Percentiles rank a stretch among this genome's conserved stretches.
Evolutionary conservation across 768 basidiomycete species (phyloP).

Genomic region (Leccinum rimulosum): DNA sequence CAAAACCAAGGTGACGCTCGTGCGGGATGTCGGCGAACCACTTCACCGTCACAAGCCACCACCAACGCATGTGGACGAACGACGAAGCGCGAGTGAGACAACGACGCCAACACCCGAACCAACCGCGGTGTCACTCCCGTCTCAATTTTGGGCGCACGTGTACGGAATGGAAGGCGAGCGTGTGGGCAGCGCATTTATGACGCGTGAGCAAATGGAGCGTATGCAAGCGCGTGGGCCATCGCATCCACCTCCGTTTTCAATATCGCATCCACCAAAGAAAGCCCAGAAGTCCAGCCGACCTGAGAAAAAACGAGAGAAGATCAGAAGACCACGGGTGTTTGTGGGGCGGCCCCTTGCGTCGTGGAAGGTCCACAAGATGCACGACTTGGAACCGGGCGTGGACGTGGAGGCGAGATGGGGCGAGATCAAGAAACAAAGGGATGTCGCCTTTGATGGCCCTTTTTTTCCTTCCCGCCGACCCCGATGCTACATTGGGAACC

Average conservation of each 20-base stretch:
- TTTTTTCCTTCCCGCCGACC: background rate
- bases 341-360: slow-evolving; percentile 22
- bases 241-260: background rate
- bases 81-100: background rate
- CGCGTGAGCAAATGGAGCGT: slow-evolving; percentile 6
- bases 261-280: background rate
- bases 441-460: background rate
- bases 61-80: background rate
- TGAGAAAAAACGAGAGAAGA: background rate
- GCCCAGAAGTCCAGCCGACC: background rate
- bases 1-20: slow-evolving; percentile 23
- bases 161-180: slow-evolving; percentile 30
- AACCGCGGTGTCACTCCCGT: background rate
- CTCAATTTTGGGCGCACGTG: slow-evolving; percentile 36
- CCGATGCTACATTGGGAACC: slow-evolving; percentile 23
- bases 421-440: background rate
- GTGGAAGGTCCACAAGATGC: slow-evolving; percentile 22
- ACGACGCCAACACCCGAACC: slow-evolving; percentile 8
- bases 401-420: background rate
- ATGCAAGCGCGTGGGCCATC: background rate
- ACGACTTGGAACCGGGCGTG: slow-evolving; percentile 22
- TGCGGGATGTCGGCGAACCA: slow-evolving; percentile 17
- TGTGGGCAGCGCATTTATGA: slow-evolving; percentile 27
- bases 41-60: background rate
- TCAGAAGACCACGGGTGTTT: slow-evolving; percentile 20